A percentile compares a stretch with the other conserved stretches of the same genome.
phyloP scores from a whole-genome alignment of 192 early-diverging fungal genomes.

The Oehlia diaphana region DNA sequence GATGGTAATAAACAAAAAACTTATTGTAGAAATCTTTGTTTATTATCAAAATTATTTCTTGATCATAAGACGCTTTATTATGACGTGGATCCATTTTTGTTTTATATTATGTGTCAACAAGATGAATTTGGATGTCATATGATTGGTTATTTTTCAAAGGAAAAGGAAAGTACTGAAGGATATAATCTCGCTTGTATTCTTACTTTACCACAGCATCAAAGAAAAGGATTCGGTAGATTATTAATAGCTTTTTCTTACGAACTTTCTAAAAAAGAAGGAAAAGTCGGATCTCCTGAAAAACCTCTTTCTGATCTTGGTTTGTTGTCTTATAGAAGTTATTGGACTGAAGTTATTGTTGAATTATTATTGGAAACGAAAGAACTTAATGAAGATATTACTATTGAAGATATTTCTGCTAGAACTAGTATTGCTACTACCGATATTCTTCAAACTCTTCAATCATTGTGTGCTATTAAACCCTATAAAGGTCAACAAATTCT shows the following conservation, averaged over 20 bases:
- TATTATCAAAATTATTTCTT: constrained; percentile 95
- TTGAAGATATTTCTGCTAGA: constrained; percentile 83
- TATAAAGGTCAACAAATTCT: constrained; percentile 90
- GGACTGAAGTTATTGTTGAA: constrained; percentile 87
- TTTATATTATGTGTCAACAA: constrained; percentile 90
- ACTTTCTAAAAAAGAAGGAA: constrained; percentile 90
- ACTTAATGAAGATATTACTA: constrained; percentile 73
- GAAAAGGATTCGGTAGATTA: constrained; percentile 92
- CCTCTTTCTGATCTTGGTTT: constrained; percentile 96
- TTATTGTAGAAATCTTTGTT: constrained; percentile 94
- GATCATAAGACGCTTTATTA: constrained; percentile 99
- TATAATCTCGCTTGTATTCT: constrained; percentile 99
- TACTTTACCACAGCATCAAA: constrained; percentile 95
- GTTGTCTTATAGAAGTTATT: constrained; percentile 93
- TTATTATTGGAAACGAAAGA: constrained; percentile 63
- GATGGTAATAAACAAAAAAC: constrained; percentile 91
- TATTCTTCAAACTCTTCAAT: constrained; percentile 88
- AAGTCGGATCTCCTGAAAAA: constrained; percentile 95
- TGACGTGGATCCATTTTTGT: constrained; percentile 98
- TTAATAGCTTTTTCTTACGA: constrained; percentile 98
- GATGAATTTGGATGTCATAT: constrained; percentile 88
- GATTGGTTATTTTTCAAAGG: constrained; percentile 99
- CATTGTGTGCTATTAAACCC: constrained; percentile 85
- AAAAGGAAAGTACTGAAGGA: constrained; percentile 94
- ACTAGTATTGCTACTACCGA: constrained; percentile 90